Conservation (phyloP, 2,329 filamentous ascomycete species). For the Monosporascus sp. region DNA sequence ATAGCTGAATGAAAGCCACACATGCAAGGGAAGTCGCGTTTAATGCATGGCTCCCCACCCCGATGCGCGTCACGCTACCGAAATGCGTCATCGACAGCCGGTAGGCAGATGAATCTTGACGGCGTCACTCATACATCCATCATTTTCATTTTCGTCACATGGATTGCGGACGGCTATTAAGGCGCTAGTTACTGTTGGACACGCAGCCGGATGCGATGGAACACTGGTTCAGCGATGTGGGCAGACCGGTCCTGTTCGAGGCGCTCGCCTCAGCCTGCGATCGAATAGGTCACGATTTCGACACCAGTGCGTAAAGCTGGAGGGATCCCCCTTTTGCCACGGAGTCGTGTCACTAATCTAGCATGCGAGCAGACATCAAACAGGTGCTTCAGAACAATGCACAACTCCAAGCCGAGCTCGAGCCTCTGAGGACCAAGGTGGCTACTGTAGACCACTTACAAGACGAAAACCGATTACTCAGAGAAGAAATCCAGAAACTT, state of each 20-base stretch:
- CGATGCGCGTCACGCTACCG: background rate
- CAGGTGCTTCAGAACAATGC: slow-evolving; percentile 13
- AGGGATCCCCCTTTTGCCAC: background rate
- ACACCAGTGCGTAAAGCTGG: slow-evolving; percentile 13
- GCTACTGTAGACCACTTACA: slow-evolving; percentile 31
- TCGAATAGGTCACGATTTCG: slow-evolving; percentile 19
- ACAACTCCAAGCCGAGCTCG: slow-evolving; percentile 28
- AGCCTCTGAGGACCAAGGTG: slow-evolving; percentile 26
- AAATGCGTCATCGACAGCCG: background rate
- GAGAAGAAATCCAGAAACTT: slow-evolving; percentile 29
- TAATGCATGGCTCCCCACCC: background rate
- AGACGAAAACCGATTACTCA: slow-evolving; percentile 37
- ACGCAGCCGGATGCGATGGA: slow-evolving; percentile 17
- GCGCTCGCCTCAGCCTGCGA: slow-evolving; percentile 21
- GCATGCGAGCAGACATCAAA: slow-evolving; percentile 8
- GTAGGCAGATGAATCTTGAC: too few species aligned
- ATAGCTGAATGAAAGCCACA: too few species aligned
- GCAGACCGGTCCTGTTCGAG: slow-evolving; percentile 20
- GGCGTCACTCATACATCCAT: too few species aligned
- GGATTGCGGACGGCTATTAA: too few species aligned
- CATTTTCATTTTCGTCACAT: too few species aligned
- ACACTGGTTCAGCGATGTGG: slow-evolving; percentile 23
- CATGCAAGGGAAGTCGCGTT: background rate
- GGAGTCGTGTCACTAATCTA: slow-evolving; percentile 1
- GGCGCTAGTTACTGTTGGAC: background rate